These are phyloP conservation scores for Cyathus striatus DNA, from an alignment of 768 basidiomycete genomes.

Conservation along the genomic window DNA sequence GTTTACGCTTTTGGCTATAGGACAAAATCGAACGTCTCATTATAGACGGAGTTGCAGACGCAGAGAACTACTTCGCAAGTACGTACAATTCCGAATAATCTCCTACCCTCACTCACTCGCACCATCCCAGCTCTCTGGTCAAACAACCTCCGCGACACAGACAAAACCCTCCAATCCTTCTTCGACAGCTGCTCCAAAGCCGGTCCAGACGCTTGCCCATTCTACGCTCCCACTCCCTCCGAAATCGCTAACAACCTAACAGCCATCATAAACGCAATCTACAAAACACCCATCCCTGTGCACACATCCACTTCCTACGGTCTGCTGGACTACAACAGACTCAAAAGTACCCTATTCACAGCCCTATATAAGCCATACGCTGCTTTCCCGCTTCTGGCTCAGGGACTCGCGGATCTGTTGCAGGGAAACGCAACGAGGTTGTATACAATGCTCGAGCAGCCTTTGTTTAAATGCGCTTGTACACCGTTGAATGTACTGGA, in stretches of 20 bases:
- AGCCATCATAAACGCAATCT: constrained; percentile 21
- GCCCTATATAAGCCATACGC: constrained; percentile 30
- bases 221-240: constrained; percentile 29
- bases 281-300: constrained; percentile 27
- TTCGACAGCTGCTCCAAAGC: constrained; percentile 29
- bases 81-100: constrained; percentile 1
- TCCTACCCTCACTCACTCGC: not conserved
- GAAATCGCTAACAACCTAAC: constrained; percentile 30
- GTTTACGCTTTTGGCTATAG: constrained; percentile 10
- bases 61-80: constrained; percentile 34
- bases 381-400: constrained; percentile 25
- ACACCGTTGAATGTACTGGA: constrained; percentile 5
- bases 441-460: constrained; percentile 13
- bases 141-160: constrained; percentile 29
- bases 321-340: constrained; percentile 26
- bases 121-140: constrained; percentile 22
- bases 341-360: constrained; percentile 23
- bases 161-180: constrained; percentile 29
- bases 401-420: constrained; percentile 27
- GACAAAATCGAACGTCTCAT: constrained; percentile 31
- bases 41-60: constrained; percentile 35
- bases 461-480: constrained; percentile 20
- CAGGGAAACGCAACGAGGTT: constrained; percentile 22
- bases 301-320: constrained; percentile 22
- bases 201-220: constrained; percentile 28